These are phyloP conservation scores for Durusdinium trenchii DNA, from an alignment of 73 alveolate species.

Conservation along the genomic window DNA sequence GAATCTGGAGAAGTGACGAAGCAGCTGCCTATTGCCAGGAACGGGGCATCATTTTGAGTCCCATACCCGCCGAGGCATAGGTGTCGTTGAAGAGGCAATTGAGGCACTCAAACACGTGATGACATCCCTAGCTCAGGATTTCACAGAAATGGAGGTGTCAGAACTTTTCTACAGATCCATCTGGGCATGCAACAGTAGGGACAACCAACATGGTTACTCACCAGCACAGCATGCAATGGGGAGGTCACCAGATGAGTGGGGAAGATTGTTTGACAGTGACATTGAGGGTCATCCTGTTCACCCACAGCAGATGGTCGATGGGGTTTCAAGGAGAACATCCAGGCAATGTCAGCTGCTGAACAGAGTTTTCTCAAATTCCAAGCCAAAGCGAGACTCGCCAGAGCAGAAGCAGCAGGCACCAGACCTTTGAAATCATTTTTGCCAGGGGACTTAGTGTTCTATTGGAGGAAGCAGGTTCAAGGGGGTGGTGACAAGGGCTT, in stretches of 20 bases:
- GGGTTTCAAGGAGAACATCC: neutral
- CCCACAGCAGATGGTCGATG: neutral
- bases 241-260: conserved; percentile 4
- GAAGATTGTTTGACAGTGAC: neutral
- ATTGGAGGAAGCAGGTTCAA: neutral
- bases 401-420: neutral
- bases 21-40: neutral
- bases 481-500: neutral
- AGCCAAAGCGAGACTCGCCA: neutral
- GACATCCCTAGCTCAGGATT: neutral
- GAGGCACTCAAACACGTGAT: neutral
- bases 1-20: neutral
- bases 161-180: neutral
- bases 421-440: neutral
- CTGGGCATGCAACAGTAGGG: neutral
- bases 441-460: conserved; percentile 6
- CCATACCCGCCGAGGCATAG: neutral
- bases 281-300: neutral
- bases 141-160: neutral
- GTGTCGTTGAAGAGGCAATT: neutral
- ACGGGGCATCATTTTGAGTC: neutral
- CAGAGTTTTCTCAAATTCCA: neutral
- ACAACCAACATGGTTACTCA: neutral
- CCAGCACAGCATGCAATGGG: conserved; percentile 17
- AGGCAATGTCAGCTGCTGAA: neutral